Evolutionary conservation across 2,329 filamentous ascomycete genomes (phyloP).

Genomic region (Ceratocystis diversiconidia): DNA sequence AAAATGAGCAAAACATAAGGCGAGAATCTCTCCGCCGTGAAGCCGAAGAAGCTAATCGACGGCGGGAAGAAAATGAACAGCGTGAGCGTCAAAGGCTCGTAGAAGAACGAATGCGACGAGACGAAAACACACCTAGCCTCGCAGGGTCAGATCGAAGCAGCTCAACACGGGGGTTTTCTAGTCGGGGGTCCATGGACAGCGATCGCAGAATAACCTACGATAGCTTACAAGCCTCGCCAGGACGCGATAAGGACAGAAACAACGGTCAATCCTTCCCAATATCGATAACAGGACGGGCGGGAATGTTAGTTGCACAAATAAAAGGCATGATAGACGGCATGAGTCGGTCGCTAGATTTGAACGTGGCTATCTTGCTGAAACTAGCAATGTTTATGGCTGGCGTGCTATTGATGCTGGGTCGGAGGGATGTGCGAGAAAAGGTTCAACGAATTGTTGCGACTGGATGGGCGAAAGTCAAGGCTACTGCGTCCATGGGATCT

Average conservation of each 20-base stretch:
- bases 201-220: not conserved
- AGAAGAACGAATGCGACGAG: conserved; percentile 35
- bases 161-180: conserved; percentile 9
- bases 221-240: not conserved
- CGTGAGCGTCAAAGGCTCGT: conserved; percentile 38
- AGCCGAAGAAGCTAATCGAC: conserved; percentile 41
- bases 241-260: conserved; percentile 12
- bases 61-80: conserved; percentile 46
- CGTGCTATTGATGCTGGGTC: conserved; percentile 60
- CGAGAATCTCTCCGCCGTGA: conserved; percentile 43
- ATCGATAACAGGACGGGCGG: conserved; percentile 28
- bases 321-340: conserved; percentile 38
- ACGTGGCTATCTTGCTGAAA: conserved; percentile 42
- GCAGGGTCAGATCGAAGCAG: conserved; percentile 25
- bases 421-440: conserved; percentile 59
- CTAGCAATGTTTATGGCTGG: conserved; percentile 68
- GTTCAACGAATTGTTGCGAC: conserved; percentile 52
- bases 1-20: conserved; percentile 40
- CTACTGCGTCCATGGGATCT: conserved; percentile 87
- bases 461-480: conserved; percentile 67
- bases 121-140: conserved; percentile 36
- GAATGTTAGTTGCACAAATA: conserved; percentile 39
- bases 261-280: conserved; percentile 24
- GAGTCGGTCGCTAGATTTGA: conserved; percentile 37
- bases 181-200: not conserved